phyloP scores from a whole-genome alignment of 2,329 filamentous ascomycete genomes.

The Fusarium sp. region DNA sequence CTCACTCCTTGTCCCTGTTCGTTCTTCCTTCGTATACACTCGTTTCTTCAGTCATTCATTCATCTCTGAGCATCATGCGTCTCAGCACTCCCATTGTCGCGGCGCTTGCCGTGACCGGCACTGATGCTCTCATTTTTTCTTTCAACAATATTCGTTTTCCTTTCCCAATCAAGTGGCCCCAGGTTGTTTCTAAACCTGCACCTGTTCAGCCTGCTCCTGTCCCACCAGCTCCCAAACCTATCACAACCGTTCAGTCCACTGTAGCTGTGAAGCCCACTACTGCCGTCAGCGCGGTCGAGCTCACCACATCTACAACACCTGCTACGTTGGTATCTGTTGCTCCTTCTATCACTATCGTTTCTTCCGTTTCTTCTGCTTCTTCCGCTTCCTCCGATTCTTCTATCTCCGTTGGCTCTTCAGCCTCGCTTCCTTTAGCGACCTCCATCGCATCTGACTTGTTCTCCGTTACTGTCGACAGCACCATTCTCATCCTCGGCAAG shows the following conservation, averaged over 20 bases:
- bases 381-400: background rate
- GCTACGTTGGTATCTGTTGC: background rate
- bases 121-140: background rate
- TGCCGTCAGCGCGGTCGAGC: background rate
- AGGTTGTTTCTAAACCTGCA: background rate
- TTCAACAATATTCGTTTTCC: background rate
- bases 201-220: background rate
- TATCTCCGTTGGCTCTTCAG: background rate
- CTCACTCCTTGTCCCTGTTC: background rate
- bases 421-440: background rate
- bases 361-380: background rate
- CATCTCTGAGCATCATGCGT: background rate
- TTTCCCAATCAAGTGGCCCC: background rate
- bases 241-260: background rate
- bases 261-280: background rate
- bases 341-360: background rate
- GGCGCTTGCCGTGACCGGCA: background rate
- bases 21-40: background rate
- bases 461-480: constrained; percentile 8
- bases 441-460: background rate
- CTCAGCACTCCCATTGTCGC: background rate
- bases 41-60: background rate
- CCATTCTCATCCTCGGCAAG: constrained; percentile 1
- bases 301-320: background rate
- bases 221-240: background rate